Percentiles rank a stretch among this genome's conserved stretches.
phyloP scores from a whole-genome alignment of 768 basidiomycete species.

The Psilocybe cyanescens region DNA sequence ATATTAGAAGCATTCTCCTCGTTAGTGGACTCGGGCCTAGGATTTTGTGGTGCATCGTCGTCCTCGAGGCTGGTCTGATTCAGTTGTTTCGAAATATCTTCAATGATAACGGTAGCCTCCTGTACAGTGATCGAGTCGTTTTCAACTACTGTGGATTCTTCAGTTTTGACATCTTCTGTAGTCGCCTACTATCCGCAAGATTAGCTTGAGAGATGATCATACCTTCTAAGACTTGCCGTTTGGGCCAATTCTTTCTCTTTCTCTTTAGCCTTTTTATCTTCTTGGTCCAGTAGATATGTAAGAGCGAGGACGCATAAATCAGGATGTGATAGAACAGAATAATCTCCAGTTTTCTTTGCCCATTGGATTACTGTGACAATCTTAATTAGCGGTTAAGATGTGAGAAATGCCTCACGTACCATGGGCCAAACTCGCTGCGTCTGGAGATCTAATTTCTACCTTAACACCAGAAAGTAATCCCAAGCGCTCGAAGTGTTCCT shows the following conservation, averaged over 20 bases:
- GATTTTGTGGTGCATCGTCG: constrained; percentile 18
- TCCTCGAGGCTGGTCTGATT: constrained; percentile 17
- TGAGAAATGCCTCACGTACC: constrained; percentile 40
- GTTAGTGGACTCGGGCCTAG: not conserved
- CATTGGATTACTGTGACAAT: constrained; percentile 73
- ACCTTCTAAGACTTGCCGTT: constrained; percentile 17
- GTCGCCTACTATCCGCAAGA: constrained; percentile 35
- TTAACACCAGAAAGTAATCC: constrained; percentile 77
- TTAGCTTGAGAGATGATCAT: constrained; percentile 9
- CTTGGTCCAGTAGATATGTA: constrained; percentile 76
- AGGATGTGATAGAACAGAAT: constrained; percentile 85
- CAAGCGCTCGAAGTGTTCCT: constrained; percentile 85
- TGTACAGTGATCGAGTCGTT: not conserved
- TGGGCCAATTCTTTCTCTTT: constrained; percentile 25
- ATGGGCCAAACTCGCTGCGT: constrained; percentile 67
- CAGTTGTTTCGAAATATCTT: constrained; percentile 20
- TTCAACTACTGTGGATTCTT: constrained; percentile 4
- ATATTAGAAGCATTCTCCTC: constrained; percentile 13
- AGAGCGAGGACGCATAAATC: constrained; percentile 92
- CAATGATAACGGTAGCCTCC: constrained; percentile 14
- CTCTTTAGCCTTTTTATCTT: constrained; percentile 43
- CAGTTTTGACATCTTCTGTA: constrained; percentile 6
- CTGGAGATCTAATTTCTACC: constrained; percentile 71
- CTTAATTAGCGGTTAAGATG: not conserved
- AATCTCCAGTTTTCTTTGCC: constrained; percentile 97